These are phyloP conservation scores for Silene noctiflora DNA, from an alignment of 179 eudicot species.

Conservation along the genomic window DNA sequence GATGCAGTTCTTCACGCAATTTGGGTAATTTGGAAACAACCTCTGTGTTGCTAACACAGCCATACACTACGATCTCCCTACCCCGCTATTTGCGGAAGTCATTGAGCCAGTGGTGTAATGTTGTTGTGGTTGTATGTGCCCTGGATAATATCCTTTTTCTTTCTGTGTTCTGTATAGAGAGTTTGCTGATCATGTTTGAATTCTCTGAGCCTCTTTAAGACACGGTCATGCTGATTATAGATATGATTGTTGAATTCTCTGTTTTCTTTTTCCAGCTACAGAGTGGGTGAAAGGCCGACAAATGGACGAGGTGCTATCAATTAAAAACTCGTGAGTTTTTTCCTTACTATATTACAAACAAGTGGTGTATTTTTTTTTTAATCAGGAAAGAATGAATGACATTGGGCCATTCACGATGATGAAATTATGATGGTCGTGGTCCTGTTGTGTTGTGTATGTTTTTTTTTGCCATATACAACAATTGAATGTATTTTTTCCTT, in stretches of 20 bases:
- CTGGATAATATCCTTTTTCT: not conserved
- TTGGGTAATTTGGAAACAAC: too few species aligned
- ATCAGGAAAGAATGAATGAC: not conserved
- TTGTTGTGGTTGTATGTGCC: too few species aligned
- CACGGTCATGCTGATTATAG: not conserved
- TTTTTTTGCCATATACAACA: not conserved
- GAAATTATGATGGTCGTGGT: too few species aligned
- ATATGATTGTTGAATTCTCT: conserved; percentile 9
- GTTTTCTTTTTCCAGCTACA: conserved; percentile 59
- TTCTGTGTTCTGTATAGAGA: not conserved
- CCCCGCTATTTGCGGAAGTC: too few species aligned
- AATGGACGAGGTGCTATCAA: conserved; percentile 77
- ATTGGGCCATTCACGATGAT: too few species aligned
- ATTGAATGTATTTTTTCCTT: not conserved
- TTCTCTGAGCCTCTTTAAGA: not conserved
- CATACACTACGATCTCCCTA: too few species aligned
- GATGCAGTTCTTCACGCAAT: too few species aligned
- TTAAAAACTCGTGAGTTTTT: conserved; percentile 81
- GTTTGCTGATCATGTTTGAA: not conserved
- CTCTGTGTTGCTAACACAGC: too few species aligned
- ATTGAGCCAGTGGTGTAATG: too few species aligned
- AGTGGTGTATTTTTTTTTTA: not conserved
- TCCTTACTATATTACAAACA: not conserved
- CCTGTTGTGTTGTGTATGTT: not conserved
- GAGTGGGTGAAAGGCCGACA: conserved; percentile 94